These are phyloP conservation scores for Cynanchum wilfordii DNA, from an alignment of 257 asterid species.

Conservation along the genomic window DNA sequence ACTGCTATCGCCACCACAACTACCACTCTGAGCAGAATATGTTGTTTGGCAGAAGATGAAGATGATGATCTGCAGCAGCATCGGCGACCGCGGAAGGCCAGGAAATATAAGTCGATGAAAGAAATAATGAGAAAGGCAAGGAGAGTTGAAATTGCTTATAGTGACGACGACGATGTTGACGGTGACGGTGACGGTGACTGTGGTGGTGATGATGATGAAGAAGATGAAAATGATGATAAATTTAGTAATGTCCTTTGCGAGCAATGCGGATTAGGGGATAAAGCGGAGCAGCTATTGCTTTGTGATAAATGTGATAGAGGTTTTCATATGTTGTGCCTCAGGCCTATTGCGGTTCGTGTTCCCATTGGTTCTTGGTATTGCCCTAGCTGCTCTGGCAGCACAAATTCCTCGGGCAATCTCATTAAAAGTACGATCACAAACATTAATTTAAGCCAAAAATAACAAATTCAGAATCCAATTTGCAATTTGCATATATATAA, in stretches of 20 bases:
- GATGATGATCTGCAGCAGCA: constrained; percentile 15
- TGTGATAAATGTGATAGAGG: constrained; percentile 78
- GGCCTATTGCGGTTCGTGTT: constrained; percentile 69
- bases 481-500: background rate
- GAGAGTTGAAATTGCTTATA: constrained; percentile 29
- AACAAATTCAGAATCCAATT: background rate
- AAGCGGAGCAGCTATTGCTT: constrained; percentile 50
- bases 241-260: constrained; percentile 42
- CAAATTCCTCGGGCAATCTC: constrained; percentile 17
- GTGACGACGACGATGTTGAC: constrained; percentile 5
- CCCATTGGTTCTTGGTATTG: constrained; percentile 80
- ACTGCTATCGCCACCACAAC: background rate
- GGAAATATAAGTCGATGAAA: constrained; percentile 27
- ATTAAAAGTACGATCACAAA: constrained; percentile 44
- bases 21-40: background rate
- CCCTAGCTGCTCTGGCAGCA: constrained; percentile 50
- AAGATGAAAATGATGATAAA: constrained; percentile 12
- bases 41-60: constrained; percentile 17
- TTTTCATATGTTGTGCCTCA: constrained; percentile 62
- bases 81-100: constrained; percentile 12
- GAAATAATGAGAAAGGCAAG: constrained; percentile 52
- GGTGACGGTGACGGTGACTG: constrained; percentile 13
- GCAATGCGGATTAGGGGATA: constrained; percentile 74
- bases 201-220: constrained; percentile 14
- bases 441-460: background rate